Evolutionary conservation across 208 protist species (phyloP).

Genomic region (Wallacemonas collosoma): DNA sequence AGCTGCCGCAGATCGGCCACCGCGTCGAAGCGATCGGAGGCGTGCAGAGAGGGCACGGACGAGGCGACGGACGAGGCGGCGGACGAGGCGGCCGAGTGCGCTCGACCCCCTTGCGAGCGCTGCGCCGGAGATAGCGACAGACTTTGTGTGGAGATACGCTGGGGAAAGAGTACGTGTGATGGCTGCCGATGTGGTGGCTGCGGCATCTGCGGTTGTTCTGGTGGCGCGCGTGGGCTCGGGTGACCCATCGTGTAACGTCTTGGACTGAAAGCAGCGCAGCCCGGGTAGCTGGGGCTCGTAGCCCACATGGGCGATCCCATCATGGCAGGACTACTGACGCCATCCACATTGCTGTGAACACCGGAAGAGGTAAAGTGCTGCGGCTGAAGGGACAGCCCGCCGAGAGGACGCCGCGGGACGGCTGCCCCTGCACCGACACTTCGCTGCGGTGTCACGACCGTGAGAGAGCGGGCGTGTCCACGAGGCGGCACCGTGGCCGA

Average conservation of each 20-base stretch:
- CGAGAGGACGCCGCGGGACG: too few relatives aligned
- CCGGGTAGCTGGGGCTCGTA: background rate
- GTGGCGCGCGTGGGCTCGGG: background rate
- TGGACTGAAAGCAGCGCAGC: background rate
- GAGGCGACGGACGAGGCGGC: constrained; percentile 6
- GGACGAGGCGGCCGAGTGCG: constrained; percentile 1
- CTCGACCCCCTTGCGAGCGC: background rate
- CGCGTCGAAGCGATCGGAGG: constrained; percentile 13
- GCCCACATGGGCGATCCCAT: background rate
- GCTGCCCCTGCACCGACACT: too few relatives aligned
- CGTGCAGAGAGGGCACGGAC: constrained; percentile 9
- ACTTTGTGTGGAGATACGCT: background rate
- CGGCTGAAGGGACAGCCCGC: too few relatives aligned
- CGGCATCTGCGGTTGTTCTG: background rate
- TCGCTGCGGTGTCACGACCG: too few relatives aligned
- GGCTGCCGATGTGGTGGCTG: background rate
- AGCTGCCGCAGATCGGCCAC: constrained; percentile 13
- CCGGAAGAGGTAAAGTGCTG: too few relatives aligned
- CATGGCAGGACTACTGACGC: background rate
- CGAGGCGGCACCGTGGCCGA: background rate
- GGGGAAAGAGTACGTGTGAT: background rate
- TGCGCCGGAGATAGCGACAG: background rate
- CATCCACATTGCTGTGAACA: background rate
- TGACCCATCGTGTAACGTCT: too few relatives aligned
- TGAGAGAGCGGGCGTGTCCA: too few relatives aligned